phyloP scores from a whole-genome alignment of 805 yeast species.

The Schwanniomyces vanrijiae region DNA sequence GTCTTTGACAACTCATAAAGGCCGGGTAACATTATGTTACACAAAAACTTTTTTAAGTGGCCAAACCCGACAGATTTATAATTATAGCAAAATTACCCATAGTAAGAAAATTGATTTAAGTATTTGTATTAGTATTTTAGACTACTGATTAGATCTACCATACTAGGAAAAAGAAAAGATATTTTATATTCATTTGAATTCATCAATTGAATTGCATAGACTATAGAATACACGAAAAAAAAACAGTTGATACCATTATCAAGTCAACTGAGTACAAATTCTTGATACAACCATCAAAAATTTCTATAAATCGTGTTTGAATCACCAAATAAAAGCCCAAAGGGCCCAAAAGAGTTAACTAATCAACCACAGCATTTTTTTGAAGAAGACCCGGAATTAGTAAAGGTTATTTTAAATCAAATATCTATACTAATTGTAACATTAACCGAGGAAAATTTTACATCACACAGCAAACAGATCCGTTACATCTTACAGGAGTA shows the following conservation, averaged over 20 bases:
- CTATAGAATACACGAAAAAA: not conserved
- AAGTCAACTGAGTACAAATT: not conserved
- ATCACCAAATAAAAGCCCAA: slow-evolving; percentile 33
- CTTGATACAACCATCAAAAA: not conserved
- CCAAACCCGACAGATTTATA: slow-evolving; percentile 2
- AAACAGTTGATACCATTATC: not conserved
- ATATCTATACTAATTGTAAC: slow-evolving; percentile 51
- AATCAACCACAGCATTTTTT: slow-evolving; percentile 8
- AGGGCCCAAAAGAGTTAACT: slow-evolving; percentile 29
- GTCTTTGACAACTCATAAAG: not conserved
- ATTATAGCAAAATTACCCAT: not conserved
- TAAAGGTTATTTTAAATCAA: slow-evolving; percentile 49
- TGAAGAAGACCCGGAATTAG: slow-evolving; percentile 25
- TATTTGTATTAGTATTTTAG: slow-evolving; percentile 16
- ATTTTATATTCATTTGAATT: not conserved
- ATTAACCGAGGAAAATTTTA: slow-evolving; percentile 40
- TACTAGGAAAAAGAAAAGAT: not conserved
- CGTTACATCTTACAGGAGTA: slow-evolving; percentile 41
- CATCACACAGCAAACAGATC: slow-evolving; percentile 43
- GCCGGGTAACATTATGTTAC: slow-evolving; percentile 8
- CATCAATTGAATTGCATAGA: slow-evolving; percentile 2
- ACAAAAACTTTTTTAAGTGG: slow-evolving; percentile 5
- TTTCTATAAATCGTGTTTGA: slow-evolving; percentile 34
- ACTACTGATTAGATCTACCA: slow-evolving; percentile 43
- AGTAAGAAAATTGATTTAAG: not conserved